A percentile compares a stretch with the other conserved stretches of the same genome.
Conservation (phyloP, 345 rosid species). For the Viola odorata region DNA sequence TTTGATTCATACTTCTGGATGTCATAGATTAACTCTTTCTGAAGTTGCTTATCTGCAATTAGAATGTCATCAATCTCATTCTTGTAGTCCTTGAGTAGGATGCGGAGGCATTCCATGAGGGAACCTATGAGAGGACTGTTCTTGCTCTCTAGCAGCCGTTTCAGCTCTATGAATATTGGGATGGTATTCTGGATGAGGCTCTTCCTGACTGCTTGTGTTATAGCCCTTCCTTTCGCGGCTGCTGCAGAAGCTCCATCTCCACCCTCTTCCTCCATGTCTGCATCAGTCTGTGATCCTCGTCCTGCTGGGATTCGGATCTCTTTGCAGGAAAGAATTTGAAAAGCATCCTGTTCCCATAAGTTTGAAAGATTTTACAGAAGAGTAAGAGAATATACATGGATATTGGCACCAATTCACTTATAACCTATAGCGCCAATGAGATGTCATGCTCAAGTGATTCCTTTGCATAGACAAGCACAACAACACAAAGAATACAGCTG, state of each 20-base stretch:
- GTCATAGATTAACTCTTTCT: constrained; percentile 86
- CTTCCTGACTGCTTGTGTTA: constrained; percentile 84
- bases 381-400: background rate
- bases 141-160: constrained; percentile 80
- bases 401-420: background rate
- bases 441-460: background rate
- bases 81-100: constrained; percentile 87
- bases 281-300: constrained; percentile 41
- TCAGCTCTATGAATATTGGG: constrained; percentile 91
- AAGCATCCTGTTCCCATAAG: constrained; percentile 60
- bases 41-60: constrained; percentile 90
- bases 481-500: background rate
- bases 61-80: constrained; percentile 88
- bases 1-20: constrained; percentile 79
- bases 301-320: constrained; percentile 60
- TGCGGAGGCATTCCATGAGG: constrained; percentile 86
- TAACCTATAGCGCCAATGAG: background rate
- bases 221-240: constrained; percentile 74
- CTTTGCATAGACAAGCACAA: background rate
- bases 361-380: background rate
- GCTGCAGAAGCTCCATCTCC: constrained; percentile 36
- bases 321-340: constrained; percentile 79
- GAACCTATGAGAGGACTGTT: constrained; percentile 87
- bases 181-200: constrained; percentile 88
- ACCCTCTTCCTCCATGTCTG: constrained; percentile 57